phyloP scores from a whole-genome alignment of 1,139 yeast species.

The Hyphopichia wangnamkhiaoensis region DNA sequence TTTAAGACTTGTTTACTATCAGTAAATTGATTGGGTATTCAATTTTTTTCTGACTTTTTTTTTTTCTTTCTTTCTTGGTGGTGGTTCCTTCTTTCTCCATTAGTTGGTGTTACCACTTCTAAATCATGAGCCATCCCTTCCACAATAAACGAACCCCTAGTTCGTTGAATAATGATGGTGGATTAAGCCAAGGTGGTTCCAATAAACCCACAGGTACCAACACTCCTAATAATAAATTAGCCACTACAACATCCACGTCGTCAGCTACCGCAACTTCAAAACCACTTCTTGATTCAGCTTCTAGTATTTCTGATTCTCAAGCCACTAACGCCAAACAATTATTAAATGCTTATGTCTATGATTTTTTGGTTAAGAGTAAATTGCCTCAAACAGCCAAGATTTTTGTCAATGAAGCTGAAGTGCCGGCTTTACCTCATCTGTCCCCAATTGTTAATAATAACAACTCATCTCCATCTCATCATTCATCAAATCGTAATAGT shows the following conservation, averaged over 20 bases:
- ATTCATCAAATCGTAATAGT: conserved; percentile 18
- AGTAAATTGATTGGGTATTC: too few species aligned
- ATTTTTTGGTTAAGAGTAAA: conserved; percentile 75
- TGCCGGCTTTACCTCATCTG: conserved; percentile 28
- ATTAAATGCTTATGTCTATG: conserved; percentile 83
- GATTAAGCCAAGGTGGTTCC: not conserved
- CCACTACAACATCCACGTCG: not conserved
- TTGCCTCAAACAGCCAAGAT: conserved; percentile 70
- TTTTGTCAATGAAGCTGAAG: conserved; percentile 73
- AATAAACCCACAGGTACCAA: not conserved
- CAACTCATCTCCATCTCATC: conserved; percentile 5
- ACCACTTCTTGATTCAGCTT: conserved; percentile 18
- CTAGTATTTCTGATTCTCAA: conserved; percentile 45
- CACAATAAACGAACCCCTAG: conserved; percentile 32
- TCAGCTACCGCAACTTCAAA: not conserved
- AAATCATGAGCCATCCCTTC: conserved; percentile 33
- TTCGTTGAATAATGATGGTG: conserved; percentile 14
- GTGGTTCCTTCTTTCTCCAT: too few species aligned
- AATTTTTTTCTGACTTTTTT: too few species aligned
- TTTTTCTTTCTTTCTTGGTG: not conserved
- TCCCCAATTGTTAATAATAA: conserved; percentile 6
- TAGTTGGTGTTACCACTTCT: not conserved
- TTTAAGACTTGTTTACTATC: too few species aligned
- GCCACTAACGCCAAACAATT: conserved; percentile 65
- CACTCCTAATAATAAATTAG: not conserved